Evolutionary conservation across 257 asterid genomes (phyloP), one percentile per base, ranked within the genome.

Genomic region (Thymus mandschuricus): DNA sequence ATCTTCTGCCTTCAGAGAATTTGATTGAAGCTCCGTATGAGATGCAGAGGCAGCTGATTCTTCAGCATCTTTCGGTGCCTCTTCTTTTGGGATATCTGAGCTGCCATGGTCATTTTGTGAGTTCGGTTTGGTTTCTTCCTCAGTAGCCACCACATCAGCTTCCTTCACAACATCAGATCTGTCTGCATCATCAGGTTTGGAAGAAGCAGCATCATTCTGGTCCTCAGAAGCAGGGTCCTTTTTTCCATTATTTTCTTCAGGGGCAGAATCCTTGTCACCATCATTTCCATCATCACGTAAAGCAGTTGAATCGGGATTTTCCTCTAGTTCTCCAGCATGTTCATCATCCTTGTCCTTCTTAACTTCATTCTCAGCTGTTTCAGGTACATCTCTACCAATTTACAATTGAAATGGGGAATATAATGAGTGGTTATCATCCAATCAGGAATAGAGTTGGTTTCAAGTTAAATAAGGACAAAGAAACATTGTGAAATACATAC

Each of bases 311-410:
- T 76, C 75, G 70, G 81, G 56, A 64, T 78, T 67, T 80, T 76
- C 82, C 79, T 72, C 83, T 60, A 64, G 81, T 78, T 76, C 84
- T 73, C 63, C 89, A 74, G 72, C 79, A 71, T 72, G 76, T 63
- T 52, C 75, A 21, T 71, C 80, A 21, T 71, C 80, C 77, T 79
- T 82, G 30, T 76, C 75, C 69, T 81, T 79, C 67, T 56, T 67
- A 67, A 64, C 75, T 77, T 83, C 90, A 49, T 30, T 78, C 71
- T 78, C 88, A 64, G 56, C 72, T 73, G 75, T 60, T 75, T 75
- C 89, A 71, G 79, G 52, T 59, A 67, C 82, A 81, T 72, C 79
- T 57, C 99, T 95, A 96, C 86, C 83, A 69, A 80, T 71, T 63
- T 66, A 66, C 55, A 66, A 30, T 29, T 65, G 50, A 74, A 31